Base-by-base conservation (phyloP, 2,329 filamentous ascomycete species). In the Tolypocladium ovalisporum region DNA sequence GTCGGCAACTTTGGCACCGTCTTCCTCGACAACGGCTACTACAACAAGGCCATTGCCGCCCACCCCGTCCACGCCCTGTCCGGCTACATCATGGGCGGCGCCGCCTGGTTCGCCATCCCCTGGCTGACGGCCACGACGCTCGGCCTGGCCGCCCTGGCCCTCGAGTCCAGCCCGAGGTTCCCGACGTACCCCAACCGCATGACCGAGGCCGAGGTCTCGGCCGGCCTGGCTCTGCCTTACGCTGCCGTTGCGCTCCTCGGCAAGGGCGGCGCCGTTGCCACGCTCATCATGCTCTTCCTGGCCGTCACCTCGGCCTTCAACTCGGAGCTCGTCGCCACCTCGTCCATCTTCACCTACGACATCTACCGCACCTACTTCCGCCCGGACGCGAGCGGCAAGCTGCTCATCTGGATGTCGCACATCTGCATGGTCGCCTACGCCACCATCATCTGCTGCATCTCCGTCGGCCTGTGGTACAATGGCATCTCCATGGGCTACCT, bases 31-130 rank as follows among this genome's bases (percentile, higher is more conserved):
- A 92, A 92, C 62, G 86, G 88, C 19, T 96, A 95, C 75, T 96
- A 91, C 74, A 94, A 96, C 79, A 96, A 96, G 72, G 91, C 90
- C 19, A 96, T 96, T 65, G 90, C 92, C 8, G 90, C 92, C 0
- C 87, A 85, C 27, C 90, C 90, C 1, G 87, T 93, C 0, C 85
- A 93, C 60, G 92, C 91, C 0, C 82, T 97, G 2, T 91, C 91
- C 0, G 91, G 91, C 22, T 96, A 96, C 67, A 86, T 96, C 56
- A 81, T 93, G 60, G 91, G 91, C 6, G 91, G 92, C 27, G 79
- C 96, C 1, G 86, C 83, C 54, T 96, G 91, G 91, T 96, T 96
- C 64, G 91, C 91, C 1, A 95, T 97, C 55, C 92, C 92, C 0
- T 96, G 89, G 88, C 79, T 96, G 12, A 88, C 85, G 2, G 90